phyloP scores from a whole-genome alignment of 106 monocot genomes.

The Acorus calamus region DNA sequence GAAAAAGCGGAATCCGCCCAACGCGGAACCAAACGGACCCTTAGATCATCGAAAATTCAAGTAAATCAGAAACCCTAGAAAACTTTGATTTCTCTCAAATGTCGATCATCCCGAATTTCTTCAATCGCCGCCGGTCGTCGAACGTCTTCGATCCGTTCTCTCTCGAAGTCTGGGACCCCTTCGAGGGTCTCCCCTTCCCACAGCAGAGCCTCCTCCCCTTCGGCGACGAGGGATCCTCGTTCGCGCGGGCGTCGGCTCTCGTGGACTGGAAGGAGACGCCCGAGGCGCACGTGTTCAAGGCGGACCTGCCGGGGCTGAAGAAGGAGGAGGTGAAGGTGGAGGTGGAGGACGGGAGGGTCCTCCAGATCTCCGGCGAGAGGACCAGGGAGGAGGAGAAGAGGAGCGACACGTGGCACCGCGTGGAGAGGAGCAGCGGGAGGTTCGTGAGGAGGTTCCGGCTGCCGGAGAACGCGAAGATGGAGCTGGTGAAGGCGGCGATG shows the following conservation, averaged over 20 bases:
- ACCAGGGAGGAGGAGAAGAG: slow-evolving; percentile 30
- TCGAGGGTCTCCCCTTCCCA: slow-evolving; percentile 9
- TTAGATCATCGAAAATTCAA: no score
- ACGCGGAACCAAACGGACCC: no score
- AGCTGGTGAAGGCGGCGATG: slow-evolving; percentile 28
- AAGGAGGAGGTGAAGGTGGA: slow-evolving; percentile 7
- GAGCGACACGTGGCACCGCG: slow-evolving; percentile 31
- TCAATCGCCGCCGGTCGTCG: no score
- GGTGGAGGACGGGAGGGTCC: slow-evolving; percentile 8
- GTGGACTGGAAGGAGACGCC: slow-evolving; percentile 25
- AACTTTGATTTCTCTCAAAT: no score
- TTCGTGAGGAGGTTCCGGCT: slow-evolving; percentile 17
- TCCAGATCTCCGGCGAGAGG: slow-evolving; percentile 19
- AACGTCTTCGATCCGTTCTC: slow-evolving; percentile 25
- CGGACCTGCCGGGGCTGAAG: slow-evolving; percentile 14
- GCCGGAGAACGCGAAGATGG: slow-evolving; percentile 16
- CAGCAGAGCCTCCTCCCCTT: slow-evolving; percentile 3
- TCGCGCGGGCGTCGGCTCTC: slow-evolving; percentile 9
- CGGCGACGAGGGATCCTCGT: slow-evolving; percentile 11
- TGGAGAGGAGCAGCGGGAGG: slow-evolving; percentile 35
- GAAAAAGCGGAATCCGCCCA: no score
- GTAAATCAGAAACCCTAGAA: no score
- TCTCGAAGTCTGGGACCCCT: slow-evolving; percentile 20
- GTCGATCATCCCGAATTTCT: no score
- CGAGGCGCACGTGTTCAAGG: slow-evolving; percentile 24